Evolutionary conservation across 2,329 filamentous ascomycete species (phyloP).

Genomic region (Venturia pyrina): DNA sequence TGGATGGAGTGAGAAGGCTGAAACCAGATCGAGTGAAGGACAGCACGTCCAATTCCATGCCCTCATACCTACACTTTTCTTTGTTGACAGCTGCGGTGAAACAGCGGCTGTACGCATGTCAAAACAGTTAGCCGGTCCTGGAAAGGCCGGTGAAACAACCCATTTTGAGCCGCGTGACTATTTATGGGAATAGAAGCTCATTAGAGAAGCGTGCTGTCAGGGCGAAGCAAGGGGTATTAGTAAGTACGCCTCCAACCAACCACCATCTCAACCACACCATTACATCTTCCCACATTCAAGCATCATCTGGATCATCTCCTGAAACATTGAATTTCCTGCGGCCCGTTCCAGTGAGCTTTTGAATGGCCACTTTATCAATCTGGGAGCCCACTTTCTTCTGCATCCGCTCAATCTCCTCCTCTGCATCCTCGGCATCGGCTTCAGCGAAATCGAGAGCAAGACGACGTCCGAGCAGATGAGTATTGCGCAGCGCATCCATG

Average conservation of each 20-base stretch:
- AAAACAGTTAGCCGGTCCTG: neutral
- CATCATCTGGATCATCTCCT: conserved; percentile 43
- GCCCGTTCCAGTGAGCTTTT: conserved; percentile 73
- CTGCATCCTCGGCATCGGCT: conserved; percentile 78
- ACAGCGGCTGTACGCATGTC: neutral
- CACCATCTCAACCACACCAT: neutral
- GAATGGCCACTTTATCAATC: conserved; percentile 80
- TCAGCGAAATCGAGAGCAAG: conserved; percentile 88
- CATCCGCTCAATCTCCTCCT: conserved; percentile 95
- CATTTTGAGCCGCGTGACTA: neutral
- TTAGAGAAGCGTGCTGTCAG: neutral
- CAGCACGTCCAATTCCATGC: neutral
- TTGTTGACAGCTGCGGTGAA: neutral
- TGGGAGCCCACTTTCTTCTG: conserved; percentile 90
- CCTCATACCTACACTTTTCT: neutral
- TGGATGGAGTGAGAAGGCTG: conserved; percentile 4
- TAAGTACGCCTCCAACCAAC: neutral
- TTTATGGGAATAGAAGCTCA: neutral
- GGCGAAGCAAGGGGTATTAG: conserved; percentile 3
- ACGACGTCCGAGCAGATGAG: conserved; percentile 81
- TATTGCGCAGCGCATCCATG: conserved; percentile 81
- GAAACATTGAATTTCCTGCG: conserved; percentile 77
- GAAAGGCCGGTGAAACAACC: neutral
- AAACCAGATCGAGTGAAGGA: neutral
- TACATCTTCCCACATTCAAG: conserved; percentile 24